A percentile compares a stretch with the other conserved stretches of the same genome.
Conservation (phyloP, 2,329 filamentous ascomycete species). For the Alternaria dauci region DNA sequence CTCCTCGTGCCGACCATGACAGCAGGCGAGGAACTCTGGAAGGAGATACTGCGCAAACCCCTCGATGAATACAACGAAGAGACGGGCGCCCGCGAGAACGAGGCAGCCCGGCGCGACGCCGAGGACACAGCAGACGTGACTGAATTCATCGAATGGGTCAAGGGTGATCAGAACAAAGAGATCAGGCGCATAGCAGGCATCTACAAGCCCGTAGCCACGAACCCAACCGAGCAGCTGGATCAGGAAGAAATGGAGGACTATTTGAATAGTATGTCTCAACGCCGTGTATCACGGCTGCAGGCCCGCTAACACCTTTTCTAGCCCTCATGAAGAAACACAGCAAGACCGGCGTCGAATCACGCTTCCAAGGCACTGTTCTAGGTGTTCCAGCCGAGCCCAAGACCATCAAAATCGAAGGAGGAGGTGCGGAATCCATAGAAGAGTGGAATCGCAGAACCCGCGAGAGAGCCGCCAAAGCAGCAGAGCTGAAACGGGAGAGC, state of each 20-base stretch:
- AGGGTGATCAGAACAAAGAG: slow-evolving; percentile 76
- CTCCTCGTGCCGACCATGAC: slow-evolving; percentile 73
- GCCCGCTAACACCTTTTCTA: slow-evolving; percentile 47
- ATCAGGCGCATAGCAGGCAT: slow-evolving; percentile 82
- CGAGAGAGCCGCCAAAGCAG: slow-evolving; percentile 38
- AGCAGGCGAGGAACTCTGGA: slow-evolving; percentile 73
- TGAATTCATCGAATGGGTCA: slow-evolving; percentile 81
- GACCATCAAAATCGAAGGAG: slow-evolving; percentile 80
- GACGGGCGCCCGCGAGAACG: slow-evolving; percentile 52
- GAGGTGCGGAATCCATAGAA: slow-evolving; percentile 70
- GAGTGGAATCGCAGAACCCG: slow-evolving; percentile 64
- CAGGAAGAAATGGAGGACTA: slow-evolving; percentile 58
- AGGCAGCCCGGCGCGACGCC: slow-evolving; percentile 59
- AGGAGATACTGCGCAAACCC: slow-evolving; percentile 59
- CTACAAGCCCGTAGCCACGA: slow-evolving; percentile 51
- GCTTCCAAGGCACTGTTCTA: slow-evolving; percentile 84
- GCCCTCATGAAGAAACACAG: slow-evolving; percentile 91
- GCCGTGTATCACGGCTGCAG: not conserved
- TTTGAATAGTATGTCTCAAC: slow-evolving; percentile 50
- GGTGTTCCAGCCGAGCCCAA: slow-evolving; percentile 76
- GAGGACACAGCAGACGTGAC: slow-evolving; percentile 82
- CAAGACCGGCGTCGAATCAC: slow-evolving; percentile 85
- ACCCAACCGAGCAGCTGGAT: slow-evolving; percentile 59
- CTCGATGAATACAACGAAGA: slow-evolving; percentile 54
- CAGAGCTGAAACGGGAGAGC: slow-evolving; percentile 35